Percentiles rank a stretch among this genome's conserved stretches.
Evolutionary conservation across 768 basidiomycete species (phyloP).

Genomic region (Auricularia sp.): DNA sequence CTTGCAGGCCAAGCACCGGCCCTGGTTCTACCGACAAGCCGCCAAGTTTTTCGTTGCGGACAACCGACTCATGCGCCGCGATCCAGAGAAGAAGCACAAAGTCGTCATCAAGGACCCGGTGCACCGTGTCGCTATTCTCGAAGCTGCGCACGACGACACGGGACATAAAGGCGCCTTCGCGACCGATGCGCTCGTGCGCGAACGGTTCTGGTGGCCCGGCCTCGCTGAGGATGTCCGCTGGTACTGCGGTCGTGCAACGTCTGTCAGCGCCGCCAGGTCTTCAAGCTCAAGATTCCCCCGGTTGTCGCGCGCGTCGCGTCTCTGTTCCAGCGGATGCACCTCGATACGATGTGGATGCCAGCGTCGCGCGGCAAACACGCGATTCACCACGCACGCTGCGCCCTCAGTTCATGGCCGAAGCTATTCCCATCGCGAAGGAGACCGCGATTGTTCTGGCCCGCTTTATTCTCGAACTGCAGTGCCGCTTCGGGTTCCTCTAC

Average conservation of each 20-base stretch:
- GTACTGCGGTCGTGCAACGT: conserved; percentile 27
- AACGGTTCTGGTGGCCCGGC: conserved; percentile 24
- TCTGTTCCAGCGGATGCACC: no score
- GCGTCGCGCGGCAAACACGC: conserved; percentile 11
- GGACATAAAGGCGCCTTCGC: conserved; percentile 1
- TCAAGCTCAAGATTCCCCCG: no score
- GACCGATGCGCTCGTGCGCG: conserved; percentile 3
- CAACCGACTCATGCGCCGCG: not conserved
- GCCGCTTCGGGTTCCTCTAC: conserved; percentile 4
- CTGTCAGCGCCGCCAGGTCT: conserved; percentile 1
- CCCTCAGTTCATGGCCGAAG: conserved; percentile 15
- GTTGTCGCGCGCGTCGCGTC: no score
- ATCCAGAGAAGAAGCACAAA: not conserved
- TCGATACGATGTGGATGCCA: not conserved
- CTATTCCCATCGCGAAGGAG: conserved; percentile 12
- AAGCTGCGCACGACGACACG: conserved; percentile 2
- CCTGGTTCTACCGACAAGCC: not conserved
- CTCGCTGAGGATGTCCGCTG: conserved; percentile 21
- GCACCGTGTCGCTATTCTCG: not conserved
- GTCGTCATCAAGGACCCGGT: not conserved
- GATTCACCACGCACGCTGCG: conserved; percentile 19
- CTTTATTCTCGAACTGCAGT: conserved; percentile 6
- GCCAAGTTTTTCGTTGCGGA: not conserved
- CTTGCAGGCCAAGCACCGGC: not conserved
- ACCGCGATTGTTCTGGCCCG: conserved; percentile 2